Evolutionary conservation across 371 early-diverging fungal species (phyloP).

Genomic region (Mucor saturninus): DNA sequence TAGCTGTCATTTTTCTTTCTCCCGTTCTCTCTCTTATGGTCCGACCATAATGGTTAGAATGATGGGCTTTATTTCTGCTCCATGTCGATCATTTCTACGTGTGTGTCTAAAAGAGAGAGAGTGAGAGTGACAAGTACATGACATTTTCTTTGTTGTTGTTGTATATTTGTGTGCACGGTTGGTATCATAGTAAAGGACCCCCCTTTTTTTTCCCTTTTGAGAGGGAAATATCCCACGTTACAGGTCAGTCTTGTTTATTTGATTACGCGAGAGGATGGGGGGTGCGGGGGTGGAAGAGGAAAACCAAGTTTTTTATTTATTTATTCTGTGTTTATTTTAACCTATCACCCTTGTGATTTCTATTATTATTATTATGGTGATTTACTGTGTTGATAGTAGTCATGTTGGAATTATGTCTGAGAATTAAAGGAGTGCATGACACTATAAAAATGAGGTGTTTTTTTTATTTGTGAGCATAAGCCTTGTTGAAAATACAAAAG

Average conservation of each 20-base stretch:
- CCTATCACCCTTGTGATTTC: not conserved
- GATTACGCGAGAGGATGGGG: not conserved
- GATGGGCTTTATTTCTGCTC: not conserved
- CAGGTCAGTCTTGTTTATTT: not conserved
- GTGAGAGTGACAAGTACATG: not conserved
- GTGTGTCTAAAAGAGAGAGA: not conserved
- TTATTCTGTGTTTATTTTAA: not conserved
- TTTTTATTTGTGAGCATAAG: not conserved
- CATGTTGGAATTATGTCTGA: constrained; percentile 7
- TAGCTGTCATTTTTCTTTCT: not conserved
- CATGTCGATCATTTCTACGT: not conserved
- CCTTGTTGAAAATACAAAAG: not conserved
- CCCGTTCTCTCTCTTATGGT: not conserved
- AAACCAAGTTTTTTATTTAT: not conserved
- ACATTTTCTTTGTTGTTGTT: not conserved
- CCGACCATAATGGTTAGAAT: no score
- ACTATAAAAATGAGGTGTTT: not conserved
- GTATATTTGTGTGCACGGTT: not conserved
- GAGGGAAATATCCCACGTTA: not conserved
- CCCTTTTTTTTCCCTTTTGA: not conserved
- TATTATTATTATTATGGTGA: constrained; percentile 1
- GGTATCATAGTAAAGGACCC: not conserved
- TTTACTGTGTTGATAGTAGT: constrained; percentile 5
- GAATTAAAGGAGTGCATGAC: constrained; percentile 3
- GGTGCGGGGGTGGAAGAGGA: not conserved